Base-by-base conservation (phyloP, 164 flowering plant genomes). In the Magnolia sinica region DNA sequence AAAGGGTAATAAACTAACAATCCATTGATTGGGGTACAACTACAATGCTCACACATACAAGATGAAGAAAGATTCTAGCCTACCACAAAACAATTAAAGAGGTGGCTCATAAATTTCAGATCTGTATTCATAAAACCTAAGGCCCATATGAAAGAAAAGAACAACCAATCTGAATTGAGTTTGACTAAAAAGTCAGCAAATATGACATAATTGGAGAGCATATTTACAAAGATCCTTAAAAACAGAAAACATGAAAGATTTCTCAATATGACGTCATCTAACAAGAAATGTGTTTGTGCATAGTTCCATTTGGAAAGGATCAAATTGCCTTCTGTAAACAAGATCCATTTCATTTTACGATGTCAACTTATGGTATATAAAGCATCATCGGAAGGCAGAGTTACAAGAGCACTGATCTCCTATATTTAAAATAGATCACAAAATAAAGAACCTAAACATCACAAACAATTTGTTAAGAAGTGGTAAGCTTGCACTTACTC, bases 401-500 rank as follows among this genome's bases (percentile, higher is more conserved):
- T 66, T 22, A 11, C 24, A 27, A 66, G 31, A 24, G 69, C 16
- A 66, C 31, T 9, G 29, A 66, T 23, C 61, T 66, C 69, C 29
- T 66, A 13, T 22, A 13, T 31, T 31, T 31, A 29, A 24, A 29
- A 14, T 18, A 68, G n/a, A 68, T 13, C 71, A 37, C 1, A 31
- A 29, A 31, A 3, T 8, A 14, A 68, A 37, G 68, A 68, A 68
- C 50, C 19, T 24, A 68, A 7, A 37, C 19, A 29, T 68, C 49
- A 68, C n/a, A 29, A 16, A 6, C 71, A 29, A 68, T 37, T 68
- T 68, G 61, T 55, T 55, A 55, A 3, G n/a, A 31, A 37, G 11
- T 22, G 45, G 16, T 24, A 66, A 22, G 13, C 69, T 68, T 68
- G 37, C 67, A 82, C 97, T 88, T 80, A 94, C 98, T 86, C 88